Conservation (phyloP, 176 grass and related monocot genomes). For the Carex myosuroides region DNA sequence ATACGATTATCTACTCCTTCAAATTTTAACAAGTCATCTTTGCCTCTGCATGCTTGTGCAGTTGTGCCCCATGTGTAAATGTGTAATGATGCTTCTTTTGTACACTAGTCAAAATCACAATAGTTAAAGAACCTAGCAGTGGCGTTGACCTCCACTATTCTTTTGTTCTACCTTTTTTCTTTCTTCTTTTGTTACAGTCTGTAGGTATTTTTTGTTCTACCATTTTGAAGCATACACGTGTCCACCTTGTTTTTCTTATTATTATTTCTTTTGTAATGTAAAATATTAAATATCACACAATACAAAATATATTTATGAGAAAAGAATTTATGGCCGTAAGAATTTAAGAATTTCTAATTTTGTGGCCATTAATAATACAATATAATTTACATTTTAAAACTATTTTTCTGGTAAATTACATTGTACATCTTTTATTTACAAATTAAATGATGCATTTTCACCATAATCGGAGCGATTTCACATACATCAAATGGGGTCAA, state of each 20-base stretch:
- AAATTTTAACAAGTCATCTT: not conserved
- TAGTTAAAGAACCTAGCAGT: not conserved
- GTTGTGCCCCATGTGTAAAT: not conserved
- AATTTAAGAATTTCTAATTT: not conserved
- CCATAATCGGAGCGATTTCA: too few species aligned
- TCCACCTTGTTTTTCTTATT: not conserved
- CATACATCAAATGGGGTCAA: too few species aligned
- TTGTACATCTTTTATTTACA: not conserved
- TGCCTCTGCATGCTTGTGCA: not conserved
- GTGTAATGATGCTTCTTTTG: not conserved
- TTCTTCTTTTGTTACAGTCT: not conserved
- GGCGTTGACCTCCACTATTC: not conserved
- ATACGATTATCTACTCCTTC: not conserved
- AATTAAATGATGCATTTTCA: not conserved
- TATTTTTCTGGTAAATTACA: not conserved
- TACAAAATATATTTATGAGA: not conserved
- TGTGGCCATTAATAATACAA: not conserved
- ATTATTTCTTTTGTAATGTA: not conserved
- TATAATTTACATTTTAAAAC: not conserved
- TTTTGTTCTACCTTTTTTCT: not conserved
- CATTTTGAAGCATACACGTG: not conserved
- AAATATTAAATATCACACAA: not conserved
- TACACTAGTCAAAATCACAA: not conserved
- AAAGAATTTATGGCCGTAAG: not conserved
- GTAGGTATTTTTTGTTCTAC: not conserved